Base-by-base conservation (phyloP, 163 green algal species). In the Chlorella variabilis region DNA sequence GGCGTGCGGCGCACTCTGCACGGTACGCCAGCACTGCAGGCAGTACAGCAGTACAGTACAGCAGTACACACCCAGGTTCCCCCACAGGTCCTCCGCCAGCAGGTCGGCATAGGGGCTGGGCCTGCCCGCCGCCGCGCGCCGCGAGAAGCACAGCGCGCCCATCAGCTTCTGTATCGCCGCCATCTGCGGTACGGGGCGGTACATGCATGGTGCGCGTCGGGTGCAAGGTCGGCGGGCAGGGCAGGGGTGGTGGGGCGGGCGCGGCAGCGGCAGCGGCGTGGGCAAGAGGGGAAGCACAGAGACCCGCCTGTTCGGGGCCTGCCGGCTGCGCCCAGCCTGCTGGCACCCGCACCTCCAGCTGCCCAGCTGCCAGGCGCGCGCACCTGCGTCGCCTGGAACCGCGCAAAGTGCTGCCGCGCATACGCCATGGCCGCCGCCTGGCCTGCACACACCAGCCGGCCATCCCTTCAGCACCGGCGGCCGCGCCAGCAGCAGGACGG, bases 91-190 rank as follows among this genome's bases (percentile, higher is more conserved):
- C 0, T 85, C 85, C 0, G 83, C 65, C 58, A 91, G 79, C 45
- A 98, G 87, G 66, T 95, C 85, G 15, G 74, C 80, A 38, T 94
- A 95, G 0, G 83, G 85, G 21, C 21, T 65, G 62, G 33, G 49
- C 36, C 29, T 34, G 66, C 49, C 61, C 48, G 56, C 48, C 33
- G 78, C 63, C n/a, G 77, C 70, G 20, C 88, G 77, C 41, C 63
- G 82, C 1, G 82, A 71, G 76, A 90, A 98, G 51, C 97, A 86
- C 70, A 99, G 83, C 87, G 87, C 93, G 49, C 94, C 96, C 93
- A 98, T 98, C 58, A 98, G 89, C 21, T 88, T 89, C 86, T 96
- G 90, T 41, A 98, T 96, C 18, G 95, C 87, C 8, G 69, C 41
- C 85, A 97, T 87, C 80, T 98, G 73, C 54, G 25, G 27, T 8